Base-by-base conservation (phyloP, 139 green algal genomes). In the Chlorella sp. region DNA sequence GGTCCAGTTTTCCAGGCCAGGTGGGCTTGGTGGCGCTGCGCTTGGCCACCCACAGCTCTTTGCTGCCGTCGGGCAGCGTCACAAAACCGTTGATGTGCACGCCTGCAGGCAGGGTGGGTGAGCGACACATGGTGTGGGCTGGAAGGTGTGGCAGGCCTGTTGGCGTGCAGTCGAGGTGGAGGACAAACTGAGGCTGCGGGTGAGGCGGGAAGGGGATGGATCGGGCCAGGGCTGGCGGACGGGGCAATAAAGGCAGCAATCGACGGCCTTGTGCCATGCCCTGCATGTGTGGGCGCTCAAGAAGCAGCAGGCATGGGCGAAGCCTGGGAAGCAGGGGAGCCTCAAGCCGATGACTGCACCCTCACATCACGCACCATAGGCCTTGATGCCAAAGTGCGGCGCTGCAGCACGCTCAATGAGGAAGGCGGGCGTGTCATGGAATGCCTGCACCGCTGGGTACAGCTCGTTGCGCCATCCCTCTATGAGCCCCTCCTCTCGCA, bases 1-100 rank as follows among this genome's bases (percentile, higher is more conserved):
- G 97, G 91, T 99, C 98, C 42, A 99, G 94, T 94, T 96, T 97
- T 42, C 93, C 93, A 2, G 98, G 97, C 95, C 96, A 99, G n/a
- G 96, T 99, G 32, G 89, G 95, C 92, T 99, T 99, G 68, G 53
- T 93, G 30, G 79, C 76, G 71, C 91, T 95, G 28, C 98, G 91
- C 21, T 92, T 88, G 0, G 95, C 98, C 16, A 99, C 97, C 98
- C 98, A 99, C 87, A 99, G 93, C 80, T 91, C n/a, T 24, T 96
- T 71, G 12, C 57, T 42, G 0, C 95, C 95, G 68, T 95, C 92
- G 0, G 87, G 42, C 22, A 92, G 84, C n/a, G 68, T 48, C 24
- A 97, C 93, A 86, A 94, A 99, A 39, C 97, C 98, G 85, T 99
- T 99, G 26, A 99, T 86, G 89, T 99, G 98, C 34, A 83, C 78